Conservation (phyloP, 2,329 filamentous ascomycete species). For the Penicillium hordei region DNA sequence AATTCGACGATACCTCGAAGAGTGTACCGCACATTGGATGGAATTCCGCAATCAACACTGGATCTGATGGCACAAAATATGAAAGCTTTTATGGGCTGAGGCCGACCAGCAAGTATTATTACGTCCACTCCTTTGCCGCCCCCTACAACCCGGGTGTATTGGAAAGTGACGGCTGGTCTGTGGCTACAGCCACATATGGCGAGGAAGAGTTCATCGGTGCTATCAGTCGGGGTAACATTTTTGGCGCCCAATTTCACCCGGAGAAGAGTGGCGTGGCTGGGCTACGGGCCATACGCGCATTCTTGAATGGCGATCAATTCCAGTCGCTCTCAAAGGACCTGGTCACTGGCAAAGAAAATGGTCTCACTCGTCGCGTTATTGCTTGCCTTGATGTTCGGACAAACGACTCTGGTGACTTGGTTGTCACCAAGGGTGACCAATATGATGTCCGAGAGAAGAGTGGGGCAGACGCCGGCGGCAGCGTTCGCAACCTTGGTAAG, state of each 20-base stretch:
- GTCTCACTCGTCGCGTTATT: constrained; percentile 88
- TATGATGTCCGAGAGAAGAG: constrained; percentile 95
- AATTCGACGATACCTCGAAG: constrained; percentile 76
- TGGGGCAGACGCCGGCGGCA: constrained; percentile 53
- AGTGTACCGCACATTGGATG: constrained; percentile 98
- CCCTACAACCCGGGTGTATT: constrained; percentile 72
- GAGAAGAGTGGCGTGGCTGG: constrained; percentile 95
- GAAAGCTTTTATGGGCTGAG: constrained; percentile 74
- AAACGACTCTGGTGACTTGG: constrained; percentile 90
- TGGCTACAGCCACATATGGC: constrained; percentile 89
- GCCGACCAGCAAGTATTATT: constrained; percentile 92
- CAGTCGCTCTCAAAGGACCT: constrained; percentile 49
- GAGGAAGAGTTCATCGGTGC: constrained; percentile 88
- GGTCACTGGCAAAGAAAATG: constrained; percentile 47
- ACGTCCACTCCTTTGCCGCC: constrained; percentile 91
- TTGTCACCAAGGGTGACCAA: constrained; percentile 97
- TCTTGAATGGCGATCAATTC: constrained; percentile 70
- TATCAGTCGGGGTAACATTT: constrained; percentile 77
- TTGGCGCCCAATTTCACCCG: constrained; percentile 95
- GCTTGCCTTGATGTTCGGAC: constrained; percentile 93
- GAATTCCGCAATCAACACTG: constrained; percentile 74
- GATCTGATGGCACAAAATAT: constrained; percentile 40
- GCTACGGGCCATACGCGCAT: constrained; percentile 77
- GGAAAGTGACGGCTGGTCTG: constrained; percentile 80
- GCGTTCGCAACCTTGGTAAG: constrained; percentile 91